Percentiles rank a stretch among this genome's conserved stretches.
These are phyloP conservation scores for Globisporangium paddicum DNA, from an alignment of 352 stramenopile genomes.

Conservation along the genomic window DNA sequence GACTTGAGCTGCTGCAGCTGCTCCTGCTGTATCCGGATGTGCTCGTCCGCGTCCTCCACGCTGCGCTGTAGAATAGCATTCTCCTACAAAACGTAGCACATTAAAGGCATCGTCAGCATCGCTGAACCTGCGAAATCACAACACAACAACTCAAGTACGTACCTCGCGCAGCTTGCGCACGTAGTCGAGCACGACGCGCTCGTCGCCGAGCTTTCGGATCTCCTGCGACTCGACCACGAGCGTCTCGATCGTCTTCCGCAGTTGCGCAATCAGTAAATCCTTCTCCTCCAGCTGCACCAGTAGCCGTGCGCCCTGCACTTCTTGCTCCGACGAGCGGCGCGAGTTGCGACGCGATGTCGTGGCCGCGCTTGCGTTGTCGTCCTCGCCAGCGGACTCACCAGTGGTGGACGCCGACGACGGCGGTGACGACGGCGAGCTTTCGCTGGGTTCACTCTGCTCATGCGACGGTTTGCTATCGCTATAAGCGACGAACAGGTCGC, in stretches of 20 bases:
- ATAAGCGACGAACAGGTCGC: constrained; percentile 24
- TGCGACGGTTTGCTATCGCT: not conserved
- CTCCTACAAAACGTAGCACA: constrained; percentile 26
- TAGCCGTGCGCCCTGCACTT: constrained; percentile 27
- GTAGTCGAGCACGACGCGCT: constrained; percentile 78
- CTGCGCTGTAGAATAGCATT: constrained; percentile 59
- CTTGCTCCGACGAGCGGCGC: constrained; percentile 3
- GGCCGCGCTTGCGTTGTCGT: constrained; percentile 1
- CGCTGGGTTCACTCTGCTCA: not conserved
- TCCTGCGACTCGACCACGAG: constrained; percentile 74
- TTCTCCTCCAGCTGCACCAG: constrained; percentile 78
- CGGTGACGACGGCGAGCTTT: not conserved
- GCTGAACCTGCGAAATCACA: no score
- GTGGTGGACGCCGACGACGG: not conserved
- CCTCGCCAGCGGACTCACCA: constrained; percentile 10
- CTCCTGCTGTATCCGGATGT: constrained; percentile 71
- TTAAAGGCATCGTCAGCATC: not conserved
- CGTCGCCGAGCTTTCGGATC: constrained; percentile 72
- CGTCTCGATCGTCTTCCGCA: constrained; percentile 75
- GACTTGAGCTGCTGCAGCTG: constrained; percentile 75
- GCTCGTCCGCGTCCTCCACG: constrained; percentile 70
- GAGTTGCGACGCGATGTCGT: not conserved
- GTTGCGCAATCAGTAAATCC: constrained; percentile 69
- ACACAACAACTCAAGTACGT: no score
- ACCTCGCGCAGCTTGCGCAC: constrained; percentile 77